Evolutionary conservation across 2,329 filamentous ascomycete genomes (phyloP), one percentile per base, ranked within the genome.

Genomic region (Ophiostoma sp.): DNA sequence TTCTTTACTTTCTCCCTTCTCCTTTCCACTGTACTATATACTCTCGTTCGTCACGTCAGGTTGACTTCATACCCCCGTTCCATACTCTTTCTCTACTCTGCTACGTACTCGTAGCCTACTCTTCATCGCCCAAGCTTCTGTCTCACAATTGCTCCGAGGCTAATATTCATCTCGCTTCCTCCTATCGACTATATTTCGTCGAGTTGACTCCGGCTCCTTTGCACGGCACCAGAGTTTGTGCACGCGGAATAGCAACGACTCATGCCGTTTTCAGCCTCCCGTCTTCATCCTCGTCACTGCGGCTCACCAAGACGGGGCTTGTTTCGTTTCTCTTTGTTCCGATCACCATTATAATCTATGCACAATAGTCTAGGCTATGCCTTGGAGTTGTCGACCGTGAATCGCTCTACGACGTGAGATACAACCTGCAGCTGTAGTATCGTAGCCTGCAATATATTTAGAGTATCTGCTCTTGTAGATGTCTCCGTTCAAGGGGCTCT

Each of bases 121-220:
- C 45, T 47, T 47, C 12, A 55, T 27, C 27, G 49, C 49, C 49
- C 16, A 55, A 55, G 49, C 49, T 55, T 55, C 49, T 55, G 49
- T 55, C 49, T 55, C 49, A 55, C n/a, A 55, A 55, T 55, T 55
- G 49, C 49, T 27, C 49, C 49, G 49, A 55, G n/a, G 18, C 49
- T 47, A 47, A 49, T 49, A 49, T n/a, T 49, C 47, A 49, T 14
- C 27, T 6, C 4, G 5, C 9, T 47, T 14, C 45, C 7, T 14
- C 45, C 7, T 49, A 45, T 45, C 42, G 9, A 45, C 27, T 27
- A 27, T 27, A 27, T 27, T 27, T 27, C 27, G 27, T 27, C 27
- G 27, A 27, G 27, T 27, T 27, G 27, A 27, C 27, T 27, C 27
- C 27, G 27, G 27, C 27, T 27, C 27, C 27, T 27, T 27, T 27